phyloP scores from a whole-genome alignment of 345 rosid species.

The Physaria fendleri region DNA sequence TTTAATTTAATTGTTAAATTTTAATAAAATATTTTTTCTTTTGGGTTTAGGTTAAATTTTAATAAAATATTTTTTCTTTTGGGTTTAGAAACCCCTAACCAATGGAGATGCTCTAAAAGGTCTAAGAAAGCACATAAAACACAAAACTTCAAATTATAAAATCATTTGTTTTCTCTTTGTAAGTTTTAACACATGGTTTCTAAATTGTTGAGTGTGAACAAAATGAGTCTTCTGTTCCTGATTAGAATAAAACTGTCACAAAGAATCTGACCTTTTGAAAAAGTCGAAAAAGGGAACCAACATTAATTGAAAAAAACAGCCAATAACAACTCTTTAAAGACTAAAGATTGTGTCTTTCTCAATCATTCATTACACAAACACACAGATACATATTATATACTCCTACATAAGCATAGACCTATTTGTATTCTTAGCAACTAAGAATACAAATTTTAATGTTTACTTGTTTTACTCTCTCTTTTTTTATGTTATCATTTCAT shows the following conservation, averaged over 20 bases:
- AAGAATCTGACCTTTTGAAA: conserved; percentile 14
- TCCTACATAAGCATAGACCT: conserved; percentile 9
- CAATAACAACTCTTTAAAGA: conserved; percentile 22
- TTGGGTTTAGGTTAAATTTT: too few relatives aligned
- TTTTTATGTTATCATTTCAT: conserved; percentile 8
- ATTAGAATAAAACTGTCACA: conserved; percentile 2
- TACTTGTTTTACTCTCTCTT: not conserved
- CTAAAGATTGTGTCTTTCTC: conserved; percentile 18
- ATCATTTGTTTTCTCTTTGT: not conserved
- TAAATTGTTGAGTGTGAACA: conserved; percentile 14
- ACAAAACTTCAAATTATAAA: not conserved
- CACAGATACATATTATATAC: not conserved
- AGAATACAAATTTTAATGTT: conserved; percentile 17
- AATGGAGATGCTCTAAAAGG: too few relatives aligned
- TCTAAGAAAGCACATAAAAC: too few relatives aligned
- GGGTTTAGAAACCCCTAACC: too few relatives aligned
- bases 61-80: too few relatives aligned
- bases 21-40: too few relatives aligned
- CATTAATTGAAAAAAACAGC: conserved; percentile 22
- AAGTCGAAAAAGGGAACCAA: conserved; percentile 9
- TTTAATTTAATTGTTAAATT: too few relatives aligned
- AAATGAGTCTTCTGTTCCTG: not conserved
- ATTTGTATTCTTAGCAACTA: conserved; percentile 25
- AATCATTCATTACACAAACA: conserved; percentile 8
- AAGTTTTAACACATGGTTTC: not conserved